Evolutionary conservation across 169 alveolate genomes (phyloP).

Genomic region (Cardiosporidium cionae): DNA sequence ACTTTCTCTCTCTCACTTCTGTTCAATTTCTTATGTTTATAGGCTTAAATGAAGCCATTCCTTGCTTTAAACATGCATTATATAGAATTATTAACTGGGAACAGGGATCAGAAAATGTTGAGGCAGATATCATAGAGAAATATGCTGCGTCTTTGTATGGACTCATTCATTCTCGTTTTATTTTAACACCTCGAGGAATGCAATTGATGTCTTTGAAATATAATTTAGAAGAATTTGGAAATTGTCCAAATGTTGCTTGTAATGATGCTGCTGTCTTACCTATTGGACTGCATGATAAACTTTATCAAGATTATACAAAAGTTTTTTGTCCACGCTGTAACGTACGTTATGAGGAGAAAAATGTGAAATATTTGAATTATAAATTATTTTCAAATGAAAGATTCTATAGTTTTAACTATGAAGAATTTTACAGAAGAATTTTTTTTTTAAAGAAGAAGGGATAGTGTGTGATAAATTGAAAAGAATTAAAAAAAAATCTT

Average conservation of each 20-base stretch:
- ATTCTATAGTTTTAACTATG: too few species aligned
- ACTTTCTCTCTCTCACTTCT: too few species aligned
- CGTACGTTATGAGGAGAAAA: conserved; percentile 20
- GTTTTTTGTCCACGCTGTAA: conserved; percentile 84
- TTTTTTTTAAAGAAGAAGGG: too few species aligned
- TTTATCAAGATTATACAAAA: conserved; percentile 72
- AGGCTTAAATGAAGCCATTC: too few species aligned
- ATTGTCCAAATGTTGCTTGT: conserved; percentile 76
- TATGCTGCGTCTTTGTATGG: conserved; percentile 80
- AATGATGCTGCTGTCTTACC: conserved; percentile 74
- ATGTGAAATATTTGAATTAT: too few species aligned
- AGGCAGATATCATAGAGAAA: conserved; percentile 43
- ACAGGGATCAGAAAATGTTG: background rate
- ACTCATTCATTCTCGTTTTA: conserved; percentile 77
- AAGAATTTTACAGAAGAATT: too few species aligned
- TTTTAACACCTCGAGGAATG: conserved; percentile 77
- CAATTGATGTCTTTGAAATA: conserved; percentile 77
- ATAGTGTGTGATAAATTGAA: too few species aligned
- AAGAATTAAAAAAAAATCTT: too few species aligned
- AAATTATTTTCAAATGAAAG: too few species aligned
- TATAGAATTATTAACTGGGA: background rate
- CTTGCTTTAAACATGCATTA: too few species aligned
- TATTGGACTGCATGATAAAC: conserved; percentile 79
- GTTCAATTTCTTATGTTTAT: too few species aligned
- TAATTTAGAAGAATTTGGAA: conserved; percentile 69